These are phyloP conservation scores for Fusarium paranaense DNA, from an alignment of 2,329 filamentous ascomycete species.

Conservation along the genomic window DNA sequence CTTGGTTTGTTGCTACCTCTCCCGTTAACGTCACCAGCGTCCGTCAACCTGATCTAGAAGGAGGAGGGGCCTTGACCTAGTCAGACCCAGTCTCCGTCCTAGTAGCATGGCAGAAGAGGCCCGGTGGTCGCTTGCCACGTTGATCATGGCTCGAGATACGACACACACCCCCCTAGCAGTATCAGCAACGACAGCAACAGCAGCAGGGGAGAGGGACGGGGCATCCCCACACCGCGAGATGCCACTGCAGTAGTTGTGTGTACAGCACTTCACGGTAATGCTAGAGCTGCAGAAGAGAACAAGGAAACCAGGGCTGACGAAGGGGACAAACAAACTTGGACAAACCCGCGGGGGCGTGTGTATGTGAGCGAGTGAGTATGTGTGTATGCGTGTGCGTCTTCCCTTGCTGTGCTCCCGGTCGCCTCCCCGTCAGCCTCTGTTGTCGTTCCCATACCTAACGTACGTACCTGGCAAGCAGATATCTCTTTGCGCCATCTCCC, in stretches of 20 bases:
- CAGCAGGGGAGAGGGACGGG: conserved; percentile 31
- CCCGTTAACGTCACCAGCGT: not conserved
- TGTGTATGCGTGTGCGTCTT: conserved; percentile 30
- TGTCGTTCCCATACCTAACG: conserved; percentile 20
- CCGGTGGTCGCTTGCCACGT: conserved; percentile 50
- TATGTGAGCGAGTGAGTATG: conserved; percentile 30
- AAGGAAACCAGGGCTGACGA: conserved; percentile 36
- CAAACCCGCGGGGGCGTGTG: conserved; percentile 30
- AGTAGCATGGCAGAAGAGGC: conserved; percentile 16
- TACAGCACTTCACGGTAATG: conserved; percentile 35
- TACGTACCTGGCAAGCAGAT: conserved; percentile 24
- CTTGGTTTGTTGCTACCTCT: not conserved
- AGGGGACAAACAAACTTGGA: conserved; percentile 25
- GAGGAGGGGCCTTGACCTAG: conserved; percentile 5
- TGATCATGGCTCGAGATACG: conserved; percentile 43
- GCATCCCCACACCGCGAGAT: conserved; percentile 43
- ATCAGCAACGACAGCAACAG: conserved; percentile 33
- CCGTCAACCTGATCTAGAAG: conserved; percentile 1
- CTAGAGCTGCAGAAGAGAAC: conserved; percentile 28
- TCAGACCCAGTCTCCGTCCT: conserved; percentile 1
- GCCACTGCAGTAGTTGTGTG: conserved; percentile 33
- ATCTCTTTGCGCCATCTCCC: conserved; percentile 9
- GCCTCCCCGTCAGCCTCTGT: conserved; percentile 22
- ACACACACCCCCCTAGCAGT: conserved; percentile 34
- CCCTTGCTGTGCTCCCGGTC: conserved; percentile 24